These are phyloP conservation scores for Coniosporium tulheliwenetii DNA, from an alignment of 2,329 filamentous ascomycete species.

Conservation along the genomic window DNA sequence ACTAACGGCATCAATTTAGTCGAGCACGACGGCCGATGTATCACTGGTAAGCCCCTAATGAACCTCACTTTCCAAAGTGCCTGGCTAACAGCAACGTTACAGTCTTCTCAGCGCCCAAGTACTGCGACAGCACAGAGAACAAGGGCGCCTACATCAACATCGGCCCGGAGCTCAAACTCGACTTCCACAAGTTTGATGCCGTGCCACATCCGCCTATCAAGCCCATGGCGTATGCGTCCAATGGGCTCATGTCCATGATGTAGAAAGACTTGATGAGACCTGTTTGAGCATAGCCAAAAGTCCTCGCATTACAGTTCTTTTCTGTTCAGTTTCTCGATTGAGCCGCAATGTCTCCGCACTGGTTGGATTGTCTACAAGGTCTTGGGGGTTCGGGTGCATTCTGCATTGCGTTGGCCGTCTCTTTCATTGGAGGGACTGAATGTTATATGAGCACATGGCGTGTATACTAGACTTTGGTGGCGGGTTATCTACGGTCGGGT, in stretches of 20 bases:
- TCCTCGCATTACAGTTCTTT: too few relatives aligned
- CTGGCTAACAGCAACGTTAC: background rate
- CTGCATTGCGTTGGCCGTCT: too few relatives aligned
- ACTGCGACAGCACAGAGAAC: slow-evolving; percentile 96
- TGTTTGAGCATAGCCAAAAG: too few relatives aligned
- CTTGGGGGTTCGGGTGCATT: too few relatives aligned
- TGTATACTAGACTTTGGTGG: too few relatives aligned
- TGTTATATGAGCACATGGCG: too few relatives aligned
- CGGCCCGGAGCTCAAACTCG: slow-evolving; percentile 75
- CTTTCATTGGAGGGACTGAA: too few relatives aligned
- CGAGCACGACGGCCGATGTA: slow-evolving; percentile 88
- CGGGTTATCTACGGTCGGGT: too few relatives aligned
- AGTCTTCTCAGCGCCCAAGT: slow-evolving; percentile 95
- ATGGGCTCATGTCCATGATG: slow-evolving; percentile 64
- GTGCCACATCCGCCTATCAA: slow-evolving; percentile 92
- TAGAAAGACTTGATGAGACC: slow-evolving; percentile 17
- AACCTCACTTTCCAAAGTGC: too few relatives aligned
- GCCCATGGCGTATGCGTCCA: slow-evolving; percentile 85
- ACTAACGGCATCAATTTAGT: slow-evolving; percentile 25
- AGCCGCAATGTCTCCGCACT: too few relatives aligned
- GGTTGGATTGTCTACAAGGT: too few relatives aligned
- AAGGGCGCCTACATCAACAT: slow-evolving; percentile 98
- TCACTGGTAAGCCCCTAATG: slow-evolving; percentile 52
- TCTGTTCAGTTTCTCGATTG: too few relatives aligned
- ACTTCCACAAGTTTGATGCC: slow-evolving; percentile 87